Evolutionary conservation across 208 protist genomes (phyloP).

Genomic region (Leishmania lainsoni): DNA sequence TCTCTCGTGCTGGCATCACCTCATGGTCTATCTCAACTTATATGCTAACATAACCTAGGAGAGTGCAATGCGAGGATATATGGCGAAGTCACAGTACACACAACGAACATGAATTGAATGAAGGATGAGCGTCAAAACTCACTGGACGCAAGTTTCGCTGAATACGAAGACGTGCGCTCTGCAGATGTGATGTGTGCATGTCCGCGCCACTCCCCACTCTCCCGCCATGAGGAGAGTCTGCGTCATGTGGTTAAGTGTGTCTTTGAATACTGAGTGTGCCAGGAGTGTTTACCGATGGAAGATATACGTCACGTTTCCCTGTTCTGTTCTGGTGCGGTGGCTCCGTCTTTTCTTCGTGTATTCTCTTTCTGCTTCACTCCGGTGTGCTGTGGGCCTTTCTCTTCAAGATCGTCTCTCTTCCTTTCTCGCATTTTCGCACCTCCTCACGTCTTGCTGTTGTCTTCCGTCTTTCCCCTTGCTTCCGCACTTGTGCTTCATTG

Average conservation of each 20-base stretch:
- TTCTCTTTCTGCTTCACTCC: not conserved
- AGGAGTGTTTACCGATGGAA: not conserved
- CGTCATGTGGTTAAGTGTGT: not conserved
- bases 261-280: not conserved
- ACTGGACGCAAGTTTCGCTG: not conserved
- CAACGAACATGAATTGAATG: not conserved
- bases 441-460: not conserved
- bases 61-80: not conserved
- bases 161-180: not conserved
- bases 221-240: not conserved
- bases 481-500: conserved; percentile 5
- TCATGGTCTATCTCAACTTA: not conserved
- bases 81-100: not conserved
- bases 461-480: conserved; percentile 1
- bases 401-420: not conserved
- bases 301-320: not conserved
- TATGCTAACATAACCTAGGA: not conserved
- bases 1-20: not conserved
- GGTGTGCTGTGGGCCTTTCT: not conserved
- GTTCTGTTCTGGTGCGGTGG: not conserved
- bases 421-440: not conserved
- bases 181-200: not conserved
- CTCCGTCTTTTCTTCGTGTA: not conserved
- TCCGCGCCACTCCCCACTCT: not conserved
- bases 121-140: not conserved